Evolutionary conservation across 306 rosid genomes (phyloP).

Genomic region (Vicia villosa): DNA sequence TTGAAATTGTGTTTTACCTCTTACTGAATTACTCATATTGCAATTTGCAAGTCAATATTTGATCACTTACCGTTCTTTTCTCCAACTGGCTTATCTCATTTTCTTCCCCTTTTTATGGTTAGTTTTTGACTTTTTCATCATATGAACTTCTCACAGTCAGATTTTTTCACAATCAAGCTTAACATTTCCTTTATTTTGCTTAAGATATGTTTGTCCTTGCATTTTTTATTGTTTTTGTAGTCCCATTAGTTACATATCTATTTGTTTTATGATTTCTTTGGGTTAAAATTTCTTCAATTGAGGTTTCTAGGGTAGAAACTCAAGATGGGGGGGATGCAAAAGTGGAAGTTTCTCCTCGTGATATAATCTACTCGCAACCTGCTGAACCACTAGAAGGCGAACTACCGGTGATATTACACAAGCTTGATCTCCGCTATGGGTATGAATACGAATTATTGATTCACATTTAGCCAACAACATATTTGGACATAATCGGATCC

Average conservation of each 20-base stretch:
- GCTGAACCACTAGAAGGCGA: conserved; percentile 76
- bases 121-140: conserved; percentile 16
- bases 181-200: conserved; percentile 1
- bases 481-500: conserved; percentile 12
- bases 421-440: conserved; percentile 98
- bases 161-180: conserved; percentile 20
- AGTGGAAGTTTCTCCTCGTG: conserved; percentile 95
- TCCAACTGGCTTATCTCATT: conserved; percentile 4
- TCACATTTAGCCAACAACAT: conserved; percentile 19
- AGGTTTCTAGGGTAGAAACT: conserved; percentile 82
- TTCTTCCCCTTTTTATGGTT: conserved; percentile 2
- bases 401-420: conserved; percentile 70
- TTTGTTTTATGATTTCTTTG: conserved; percentile 28
- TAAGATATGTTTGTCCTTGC: conserved; percentile 21
- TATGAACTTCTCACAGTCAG: conserved; percentile 11
- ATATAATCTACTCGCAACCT: conserved; percentile 77
- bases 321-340: conserved; percentile 98
- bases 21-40: conserved; percentile 19
- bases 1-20: conserved; percentile 17
- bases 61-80: conserved; percentile 15
- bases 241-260: conserved; percentile 9
- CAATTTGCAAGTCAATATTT: conserved; percentile 22
- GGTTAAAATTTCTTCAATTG: conserved; percentile 39
- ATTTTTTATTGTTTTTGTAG: conserved; percentile 28
- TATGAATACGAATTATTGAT: conserved; percentile 44